These are phyloP conservation scores for Moesziomyces antarcticus DNA, from an alignment of 1,284 basidiomycete genomes.

Conservation along the genomic window DNA sequence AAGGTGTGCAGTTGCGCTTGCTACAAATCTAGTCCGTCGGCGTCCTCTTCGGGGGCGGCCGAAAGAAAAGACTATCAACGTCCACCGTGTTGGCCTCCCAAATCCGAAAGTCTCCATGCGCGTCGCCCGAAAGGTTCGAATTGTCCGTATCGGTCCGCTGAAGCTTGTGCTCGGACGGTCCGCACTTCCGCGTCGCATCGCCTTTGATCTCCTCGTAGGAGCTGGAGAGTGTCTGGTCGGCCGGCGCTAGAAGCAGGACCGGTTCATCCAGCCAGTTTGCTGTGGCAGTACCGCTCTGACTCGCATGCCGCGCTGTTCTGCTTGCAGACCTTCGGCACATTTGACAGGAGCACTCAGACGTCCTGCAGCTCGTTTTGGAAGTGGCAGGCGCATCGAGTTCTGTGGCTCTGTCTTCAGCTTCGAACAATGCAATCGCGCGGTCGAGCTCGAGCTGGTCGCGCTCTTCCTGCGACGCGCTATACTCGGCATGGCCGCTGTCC, in stretches of 20 bases:
- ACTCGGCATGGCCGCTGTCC: no score
- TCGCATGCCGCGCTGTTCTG: not conserved
- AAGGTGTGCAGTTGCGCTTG: no score
- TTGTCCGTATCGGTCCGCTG: not conserved
- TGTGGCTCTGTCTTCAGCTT: not conserved
- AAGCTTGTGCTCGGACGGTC: not conserved
- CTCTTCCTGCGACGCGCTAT: not conserved
- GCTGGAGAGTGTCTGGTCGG: not conserved
- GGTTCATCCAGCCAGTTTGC: no score
- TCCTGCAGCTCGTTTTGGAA: constrained; percentile 1
- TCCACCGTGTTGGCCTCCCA: constrained; percentile 24
- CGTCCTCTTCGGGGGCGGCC: constrained; percentile 13
- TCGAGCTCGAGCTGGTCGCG: not conserved
- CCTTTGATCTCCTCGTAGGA: not conserved
- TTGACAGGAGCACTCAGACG: not conserved
- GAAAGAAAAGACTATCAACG: constrained; percentile 30
- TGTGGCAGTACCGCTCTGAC: no score
- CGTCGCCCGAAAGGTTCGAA: constrained; percentile 14
- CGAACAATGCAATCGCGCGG: not conserved
- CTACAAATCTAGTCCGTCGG: constrained; percentile 1
- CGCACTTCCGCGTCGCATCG: not conserved
- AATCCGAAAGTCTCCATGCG: not conserved
- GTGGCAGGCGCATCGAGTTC: not conserved
- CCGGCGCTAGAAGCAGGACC: not conserved
- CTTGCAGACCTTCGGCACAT: no score